phyloP scores from a whole-genome alignment of 441 rosid species.

The Aquilaria agallochum region DNA sequence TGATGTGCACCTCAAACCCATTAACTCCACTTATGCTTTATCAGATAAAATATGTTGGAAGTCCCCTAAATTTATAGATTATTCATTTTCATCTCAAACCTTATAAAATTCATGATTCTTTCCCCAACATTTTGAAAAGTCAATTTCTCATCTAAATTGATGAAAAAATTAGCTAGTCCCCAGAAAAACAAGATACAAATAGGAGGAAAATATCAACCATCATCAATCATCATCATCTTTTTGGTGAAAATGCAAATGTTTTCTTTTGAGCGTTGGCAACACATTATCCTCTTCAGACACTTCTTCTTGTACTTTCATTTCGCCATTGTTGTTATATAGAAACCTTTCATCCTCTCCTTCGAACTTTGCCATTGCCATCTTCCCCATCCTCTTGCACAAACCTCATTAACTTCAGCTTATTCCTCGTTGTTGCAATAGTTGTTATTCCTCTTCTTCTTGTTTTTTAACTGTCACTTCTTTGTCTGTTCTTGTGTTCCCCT shows the following conservation, averaged over 20 bases:
- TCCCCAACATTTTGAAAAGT: too few species aligned
- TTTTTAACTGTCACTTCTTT: slow-evolving; percentile 30
- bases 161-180: too few species aligned
- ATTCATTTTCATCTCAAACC: too few species aligned
- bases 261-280: slow-evolving; percentile 60
- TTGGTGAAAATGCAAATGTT: slow-evolving; percentile 48
- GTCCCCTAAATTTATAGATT: too few species aligned
- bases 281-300: slow-evolving; percentile 24
- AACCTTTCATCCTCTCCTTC: slow-evolving; percentile 62
- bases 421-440: slow-evolving; percentile 4
- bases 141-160: too few species aligned
- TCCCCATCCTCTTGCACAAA: slow-evolving; percentile 49
- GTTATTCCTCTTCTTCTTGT: slow-evolving; percentile 16
- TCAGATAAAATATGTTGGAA: too few species aligned
- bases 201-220: neutral
- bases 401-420: slow-evolving; percentile 28
- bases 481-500: slow-evolving; percentile 57
- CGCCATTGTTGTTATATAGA: slow-evolving; percentile 68
- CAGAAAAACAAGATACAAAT: neutral
- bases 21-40: too few species aligned
- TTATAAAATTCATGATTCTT: too few species aligned
- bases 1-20: too few species aligned
- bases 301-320: slow-evolving; percentile 32
- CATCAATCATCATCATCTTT: slow-evolving; percentile 22
- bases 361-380: slow-evolving; percentile 33